phyloP scores from a whole-genome alignment of 805 yeast species.

The Ogataea populi-albae region DNA sequence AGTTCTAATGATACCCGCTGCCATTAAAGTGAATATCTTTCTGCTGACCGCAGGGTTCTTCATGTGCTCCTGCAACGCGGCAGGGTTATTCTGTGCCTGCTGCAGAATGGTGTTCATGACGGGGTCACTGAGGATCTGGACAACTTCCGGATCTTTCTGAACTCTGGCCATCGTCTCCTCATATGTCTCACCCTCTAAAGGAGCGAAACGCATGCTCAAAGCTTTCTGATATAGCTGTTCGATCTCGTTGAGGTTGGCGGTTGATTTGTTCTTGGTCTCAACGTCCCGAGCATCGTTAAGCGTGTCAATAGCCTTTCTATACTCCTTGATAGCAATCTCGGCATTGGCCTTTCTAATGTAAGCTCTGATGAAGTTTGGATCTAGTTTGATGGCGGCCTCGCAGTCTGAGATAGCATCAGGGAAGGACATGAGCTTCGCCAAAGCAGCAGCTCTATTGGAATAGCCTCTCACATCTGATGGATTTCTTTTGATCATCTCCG shows the following conservation, averaged over 20 bases:
- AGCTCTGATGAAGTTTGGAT: slow-evolving; percentile 89
- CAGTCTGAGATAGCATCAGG: slow-evolving; percentile 95
- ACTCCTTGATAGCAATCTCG: slow-evolving; percentile 86
- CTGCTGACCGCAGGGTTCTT: slow-evolving; percentile 88
- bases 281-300: slow-evolving; percentile 72
- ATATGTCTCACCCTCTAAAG: slow-evolving; percentile 84
- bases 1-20: slow-evolving; percentile 95
- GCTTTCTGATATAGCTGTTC: slow-evolving; percentile 81
- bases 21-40: slow-evolving; percentile 84
- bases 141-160: slow-evolving; percentile 91
- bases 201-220: slow-evolving; percentile 70
- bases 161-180: slow-evolving; percentile 93
- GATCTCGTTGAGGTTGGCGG: slow-evolving; percentile 63
- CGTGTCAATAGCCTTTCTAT: slow-evolving; percentile 75
- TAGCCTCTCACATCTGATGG: slow-evolving; percentile 96
- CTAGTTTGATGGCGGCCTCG: slow-evolving; percentile 81
- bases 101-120: slow-evolving; percentile 92
- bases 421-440: slow-evolving; percentile 91
- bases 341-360: slow-evolving; percentile 96
- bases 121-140: slow-evolving; percentile 84
- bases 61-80: slow-evolving; percentile 97
- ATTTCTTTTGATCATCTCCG: slow-evolving; percentile 96
- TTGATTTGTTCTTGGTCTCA: slow-evolving; percentile 62
- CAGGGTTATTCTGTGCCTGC: slow-evolving; percentile 94
- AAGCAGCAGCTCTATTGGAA: slow-evolving; percentile 97